These are phyloP conservation scores for Kwoniella shandongensis DNA, from an alignment of 768 basidiomycete species.

Conservation along the genomic window DNA sequence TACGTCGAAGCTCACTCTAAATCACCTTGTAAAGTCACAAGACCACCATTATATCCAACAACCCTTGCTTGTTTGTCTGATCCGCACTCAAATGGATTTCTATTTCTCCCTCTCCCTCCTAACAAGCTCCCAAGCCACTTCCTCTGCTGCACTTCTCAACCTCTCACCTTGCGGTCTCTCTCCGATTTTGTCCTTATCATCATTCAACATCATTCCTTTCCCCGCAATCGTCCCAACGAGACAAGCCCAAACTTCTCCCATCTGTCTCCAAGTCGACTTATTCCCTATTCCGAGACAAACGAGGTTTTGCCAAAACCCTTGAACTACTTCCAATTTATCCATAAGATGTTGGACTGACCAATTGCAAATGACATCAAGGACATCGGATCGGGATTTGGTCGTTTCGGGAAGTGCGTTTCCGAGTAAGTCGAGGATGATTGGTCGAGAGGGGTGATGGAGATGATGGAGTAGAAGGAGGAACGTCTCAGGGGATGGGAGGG, in stretches of 20 bases:
- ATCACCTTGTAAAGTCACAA: no score
- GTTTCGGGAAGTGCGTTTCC: conserved; percentile 1
- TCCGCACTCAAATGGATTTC: no score
- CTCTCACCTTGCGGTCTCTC: neutral
- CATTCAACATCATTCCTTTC: conserved; percentile 8
- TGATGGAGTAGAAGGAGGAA: conserved; percentile 18
- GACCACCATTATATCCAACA: no score
- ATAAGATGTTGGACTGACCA: conserved; percentile 16
- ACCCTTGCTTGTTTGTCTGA: no score
- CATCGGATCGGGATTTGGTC: neutral
- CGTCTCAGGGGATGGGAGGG: conserved; percentile 21
- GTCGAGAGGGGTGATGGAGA: conserved; percentile 14
- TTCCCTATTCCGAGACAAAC: conserved; percentile 14
- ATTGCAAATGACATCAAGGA: conserved; percentile 4
- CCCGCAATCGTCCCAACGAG: conserved; percentile 14
- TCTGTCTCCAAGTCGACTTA: conserved; percentile 11
- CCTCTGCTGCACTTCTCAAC: conserved; percentile 5
- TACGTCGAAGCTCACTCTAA: no score
- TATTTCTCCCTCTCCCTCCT: conserved; percentile 9
- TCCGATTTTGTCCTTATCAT: neutral
- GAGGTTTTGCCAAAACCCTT: conserved; percentile 27
- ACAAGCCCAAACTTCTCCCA: conserved; percentile 20
- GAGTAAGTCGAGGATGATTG: conserved; percentile 12
- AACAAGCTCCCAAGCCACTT: conserved; percentile 18
- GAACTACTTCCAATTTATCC: conserved; percentile 10